Evolutionary conservation across 441 rosid genomes (phyloP).

Genomic region (Theobroma grandiflorum): DNA sequence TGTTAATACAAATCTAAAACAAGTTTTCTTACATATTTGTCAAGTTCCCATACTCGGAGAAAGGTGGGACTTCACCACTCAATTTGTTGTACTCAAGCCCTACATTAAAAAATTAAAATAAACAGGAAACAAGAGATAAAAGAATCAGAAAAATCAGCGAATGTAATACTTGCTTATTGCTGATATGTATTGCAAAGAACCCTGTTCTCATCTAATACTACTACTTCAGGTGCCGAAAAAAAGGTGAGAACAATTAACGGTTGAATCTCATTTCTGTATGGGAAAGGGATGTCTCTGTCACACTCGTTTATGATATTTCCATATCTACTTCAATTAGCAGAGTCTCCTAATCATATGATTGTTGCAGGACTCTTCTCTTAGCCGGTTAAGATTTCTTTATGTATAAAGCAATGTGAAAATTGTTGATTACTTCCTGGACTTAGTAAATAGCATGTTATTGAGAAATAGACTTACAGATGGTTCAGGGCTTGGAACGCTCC

Average conservation of each 20-base stretch:
- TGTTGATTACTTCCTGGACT: background rate
- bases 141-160: background rate
- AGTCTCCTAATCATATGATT: no score
- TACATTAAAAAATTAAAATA: background rate
- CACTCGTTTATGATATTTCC: background rate
- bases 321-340: background rate
- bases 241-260: background rate
- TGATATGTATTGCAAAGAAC: background rate
- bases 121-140: background rate
- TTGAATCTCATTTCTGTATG: background rate
- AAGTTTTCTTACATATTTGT: slow-evolving; percentile 17
- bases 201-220: background rate
- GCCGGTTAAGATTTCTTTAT: no score
- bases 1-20: background rate
- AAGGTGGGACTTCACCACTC: slow-evolving; percentile 21
- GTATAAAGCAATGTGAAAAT: background rate
- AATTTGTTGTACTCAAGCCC: slow-evolving; percentile 27
- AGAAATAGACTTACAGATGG: slow-evolving; percentile 21
- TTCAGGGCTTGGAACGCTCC: slow-evolving; percentile 9
- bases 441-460: background rate
- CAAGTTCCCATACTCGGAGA: slow-evolving; percentile 15
- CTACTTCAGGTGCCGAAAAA: background rate
- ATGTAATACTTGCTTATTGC: background rate
- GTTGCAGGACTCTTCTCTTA: no score
- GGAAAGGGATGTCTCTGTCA: background rate